Percentiles rank a stretch among this genome's conserved stretches.
Conservation (phyloP, 1,139 yeast species). For the Debaryomyces sp. region DNA sequence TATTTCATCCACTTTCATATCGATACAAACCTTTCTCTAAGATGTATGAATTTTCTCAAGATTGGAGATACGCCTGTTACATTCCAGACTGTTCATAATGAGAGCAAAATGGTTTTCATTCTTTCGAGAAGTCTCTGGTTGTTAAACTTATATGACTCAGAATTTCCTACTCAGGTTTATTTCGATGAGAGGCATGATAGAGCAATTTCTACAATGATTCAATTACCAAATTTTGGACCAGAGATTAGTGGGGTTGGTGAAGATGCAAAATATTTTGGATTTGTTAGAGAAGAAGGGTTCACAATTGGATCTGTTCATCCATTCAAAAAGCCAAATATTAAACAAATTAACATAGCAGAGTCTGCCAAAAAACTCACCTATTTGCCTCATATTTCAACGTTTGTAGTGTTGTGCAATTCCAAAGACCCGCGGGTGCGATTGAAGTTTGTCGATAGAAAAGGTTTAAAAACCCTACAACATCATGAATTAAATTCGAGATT, state of each 20-base stretch:
- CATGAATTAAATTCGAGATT: slow-evolving; percentile 23
- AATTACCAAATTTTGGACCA: slow-evolving; percentile 10
- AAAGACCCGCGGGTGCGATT: slow-evolving; percentile 27
- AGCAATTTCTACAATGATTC: slow-evolving; percentile 20
- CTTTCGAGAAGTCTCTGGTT: slow-evolving; percentile 47
- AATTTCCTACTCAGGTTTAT: slow-evolving; percentile 42
- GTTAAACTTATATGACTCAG: slow-evolving; percentile 32
- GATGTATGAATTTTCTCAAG: slow-evolving; percentile 19
- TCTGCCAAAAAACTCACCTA: slow-evolving; percentile 40
- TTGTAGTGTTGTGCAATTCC: slow-evolving; percentile 43
- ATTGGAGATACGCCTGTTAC: slow-evolving; percentile 30
- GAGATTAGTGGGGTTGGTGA: neutral
- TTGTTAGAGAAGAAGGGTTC: slow-evolving; percentile 55
- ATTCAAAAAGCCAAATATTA: slow-evolving; percentile 28
- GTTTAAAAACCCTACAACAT: slow-evolving; percentile 23
- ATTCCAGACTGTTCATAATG: slow-evolving; percentile 8
- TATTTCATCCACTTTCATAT: slow-evolving; percentile 20
- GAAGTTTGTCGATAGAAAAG: slow-evolving; percentile 38
- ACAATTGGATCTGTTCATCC: slow-evolving; percentile 34
- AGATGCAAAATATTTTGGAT: slow-evolving; percentile 25
- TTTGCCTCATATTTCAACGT: slow-evolving; percentile 33
- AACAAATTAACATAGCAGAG: slow-evolving; percentile 39
- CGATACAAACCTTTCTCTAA: slow-evolving; percentile 11
- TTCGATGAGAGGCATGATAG: slow-evolving; percentile 40
- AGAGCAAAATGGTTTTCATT: slow-evolving; percentile 26